Evolutionary conservation across 1,284 basidiomycete genomes (phyloP).

Genomic region (Leccinum solheimii): DNA sequence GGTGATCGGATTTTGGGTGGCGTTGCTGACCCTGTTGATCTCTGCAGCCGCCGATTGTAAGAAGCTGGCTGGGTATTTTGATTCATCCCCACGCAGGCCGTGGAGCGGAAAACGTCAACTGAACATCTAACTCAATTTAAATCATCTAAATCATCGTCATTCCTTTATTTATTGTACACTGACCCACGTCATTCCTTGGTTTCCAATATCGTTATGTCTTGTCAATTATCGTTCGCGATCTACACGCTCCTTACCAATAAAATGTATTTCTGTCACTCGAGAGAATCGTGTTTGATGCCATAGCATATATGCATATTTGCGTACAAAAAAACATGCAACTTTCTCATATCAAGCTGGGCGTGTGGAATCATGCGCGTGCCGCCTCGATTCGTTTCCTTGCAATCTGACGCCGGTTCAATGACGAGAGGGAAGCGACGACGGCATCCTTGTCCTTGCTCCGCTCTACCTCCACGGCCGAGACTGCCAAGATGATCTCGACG

Average conservation of each 20-base stretch:
- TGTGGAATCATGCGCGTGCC: constrained; percentile 44
- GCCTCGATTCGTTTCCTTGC: constrained; percentile 84
- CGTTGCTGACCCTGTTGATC: background rate
- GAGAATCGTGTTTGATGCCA: constrained; percentile 16
- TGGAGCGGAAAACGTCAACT: background rate
- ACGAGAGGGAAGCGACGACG: constrained; percentile 50
- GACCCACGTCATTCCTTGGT: constrained; percentile 11
- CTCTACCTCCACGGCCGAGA: constrained; percentile 81
- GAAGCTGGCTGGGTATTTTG: background rate
- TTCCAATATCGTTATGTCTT: background rate
- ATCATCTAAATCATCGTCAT: background rate
- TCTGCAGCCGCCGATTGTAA: constrained; percentile 15
- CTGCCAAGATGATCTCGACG: constrained; percentile 90
- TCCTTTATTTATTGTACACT: background rate
- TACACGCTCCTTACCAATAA: constrained; percentile 14
- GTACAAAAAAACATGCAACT: constrained; percentile 30
- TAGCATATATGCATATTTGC: constrained; percentile 36
- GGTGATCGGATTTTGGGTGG: background rate
- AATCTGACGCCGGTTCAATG: constrained; percentile 79
- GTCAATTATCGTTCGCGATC: background rate
- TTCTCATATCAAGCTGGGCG: constrained; percentile 6
- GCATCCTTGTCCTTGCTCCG: constrained; percentile 83
- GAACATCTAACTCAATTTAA: background rate
- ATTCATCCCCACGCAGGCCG: background rate
- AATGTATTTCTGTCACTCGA: background rate